Conservation (phyloP, 2,329 filamentous ascomycete genomes). For the Ascochyta viciae-villosae region DNA sequence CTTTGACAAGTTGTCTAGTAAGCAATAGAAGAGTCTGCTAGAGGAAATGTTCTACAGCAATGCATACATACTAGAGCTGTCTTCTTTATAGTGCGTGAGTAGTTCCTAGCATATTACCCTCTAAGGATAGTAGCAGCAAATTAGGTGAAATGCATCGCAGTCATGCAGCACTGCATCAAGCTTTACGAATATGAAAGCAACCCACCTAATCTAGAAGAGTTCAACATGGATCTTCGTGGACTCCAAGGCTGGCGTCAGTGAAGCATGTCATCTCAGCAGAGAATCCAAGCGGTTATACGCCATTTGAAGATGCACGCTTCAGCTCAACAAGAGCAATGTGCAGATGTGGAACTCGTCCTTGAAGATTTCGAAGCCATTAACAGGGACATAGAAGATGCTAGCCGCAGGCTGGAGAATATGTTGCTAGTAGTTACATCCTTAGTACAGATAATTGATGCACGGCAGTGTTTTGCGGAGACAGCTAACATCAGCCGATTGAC, state of each 20-base stretch:
- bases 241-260: constrained; percentile 35
- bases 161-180: constrained; percentile 32
- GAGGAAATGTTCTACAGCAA: too few relatives aligned
- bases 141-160: constrained; percentile 33
- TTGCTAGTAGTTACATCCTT: constrained; percentile 27
- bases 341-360: too few relatives aligned
- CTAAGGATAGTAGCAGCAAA: constrained; percentile 31
- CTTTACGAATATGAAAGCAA: constrained; percentile 29
- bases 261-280: constrained; percentile 25
- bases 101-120: constrained; percentile 18
- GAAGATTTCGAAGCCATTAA: too few relatives aligned
- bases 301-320: background rate
- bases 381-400: constrained; percentile 8
- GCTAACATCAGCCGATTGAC: constrained; percentile 30
- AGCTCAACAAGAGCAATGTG: too few relatives aligned
- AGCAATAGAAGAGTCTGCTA: too few relatives aligned
- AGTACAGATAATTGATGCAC: constrained; percentile 28
- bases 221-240: constrained; percentile 27
- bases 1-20: too few relatives aligned
- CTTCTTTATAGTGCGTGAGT: too few relatives aligned
- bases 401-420: constrained; percentile 22
- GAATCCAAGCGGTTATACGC: constrained; percentile 13
- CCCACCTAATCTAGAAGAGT: constrained; percentile 19
- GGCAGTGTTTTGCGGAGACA: constrained; percentile 25
- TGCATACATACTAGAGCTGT: too few relatives aligned